phyloP scores from a whole-genome alignment of 345 rosid genomes.

The Lepidium sativum region DNA sequence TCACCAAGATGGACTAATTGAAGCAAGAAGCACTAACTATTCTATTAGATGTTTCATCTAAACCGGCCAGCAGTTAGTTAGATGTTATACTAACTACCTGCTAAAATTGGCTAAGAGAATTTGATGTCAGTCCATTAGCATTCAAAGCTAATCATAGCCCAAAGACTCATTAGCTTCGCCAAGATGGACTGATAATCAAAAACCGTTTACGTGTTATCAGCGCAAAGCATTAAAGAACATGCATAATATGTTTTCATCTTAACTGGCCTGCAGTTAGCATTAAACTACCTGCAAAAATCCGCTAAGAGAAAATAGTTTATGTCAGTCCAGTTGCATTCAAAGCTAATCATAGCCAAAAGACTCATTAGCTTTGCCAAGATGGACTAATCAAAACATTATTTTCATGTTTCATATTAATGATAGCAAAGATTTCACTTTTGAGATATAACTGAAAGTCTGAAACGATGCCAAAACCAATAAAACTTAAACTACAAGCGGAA shows the following conservation, averaged over 20 bases:
- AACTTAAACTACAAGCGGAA: not conserved
- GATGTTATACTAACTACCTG: constrained; percentile 6
- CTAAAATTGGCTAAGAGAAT: not conserved
- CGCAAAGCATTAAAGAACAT: not conserved
- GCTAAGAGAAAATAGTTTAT: constrained; percentile 8
- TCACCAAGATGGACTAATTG: not conserved
- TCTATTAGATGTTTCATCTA: constrained; percentile 8
- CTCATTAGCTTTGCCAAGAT: constrained; percentile 54
- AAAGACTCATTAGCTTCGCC: constrained; percentile 40
- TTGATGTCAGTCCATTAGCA: constrained; percentile 38
- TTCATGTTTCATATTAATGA: not conserved
- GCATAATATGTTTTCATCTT: constrained; percentile 3
- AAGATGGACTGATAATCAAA: constrained; percentile 42
- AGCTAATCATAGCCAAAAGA: constrained; percentile 20
- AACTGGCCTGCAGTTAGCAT: constrained; percentile 4
- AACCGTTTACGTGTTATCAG: not conserved
- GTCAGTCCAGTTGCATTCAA: constrained; percentile 38
- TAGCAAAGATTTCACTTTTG: not conserved
- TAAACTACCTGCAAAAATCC: not conserved
- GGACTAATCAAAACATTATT: not conserved
- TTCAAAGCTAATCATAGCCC: constrained; percentile 25
- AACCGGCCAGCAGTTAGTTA: constrained; percentile 4
- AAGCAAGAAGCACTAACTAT: not conserved
- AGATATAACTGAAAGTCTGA: not conserved
- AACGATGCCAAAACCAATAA: not conserved